A percentile compares a stretch with the other conserved stretches of the same genome.
These are phyloP conservation scores for Canavalia gladiata DNA, from an alignment of 306 rosid genomes.

Conservation along the genomic window DNA sequence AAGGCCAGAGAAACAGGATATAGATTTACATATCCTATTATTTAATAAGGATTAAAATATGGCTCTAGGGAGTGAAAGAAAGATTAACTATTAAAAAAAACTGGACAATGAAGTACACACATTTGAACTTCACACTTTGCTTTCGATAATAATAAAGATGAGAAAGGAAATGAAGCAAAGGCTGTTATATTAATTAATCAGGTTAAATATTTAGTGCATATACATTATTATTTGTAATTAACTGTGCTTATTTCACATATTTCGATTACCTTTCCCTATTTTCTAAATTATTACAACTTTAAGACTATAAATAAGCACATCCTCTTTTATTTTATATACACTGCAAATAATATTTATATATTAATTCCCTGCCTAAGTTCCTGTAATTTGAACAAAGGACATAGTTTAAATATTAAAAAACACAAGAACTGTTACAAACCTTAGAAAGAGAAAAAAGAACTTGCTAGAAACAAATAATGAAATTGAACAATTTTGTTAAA, in stretches of 20 bases:
- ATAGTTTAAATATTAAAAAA: constrained; percentile 21
- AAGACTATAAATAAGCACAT: background rate
- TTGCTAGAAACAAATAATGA: background rate
- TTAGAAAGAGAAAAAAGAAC: background rate
- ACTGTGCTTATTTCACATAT: background rate
- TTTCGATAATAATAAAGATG: constrained; percentile 30
- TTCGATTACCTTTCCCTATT: background rate
- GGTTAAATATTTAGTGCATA: background rate
- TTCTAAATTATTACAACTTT: background rate
- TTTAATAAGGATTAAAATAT: constrained; percentile 33
- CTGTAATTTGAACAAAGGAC: background rate
- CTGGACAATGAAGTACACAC: constrained; percentile 25
- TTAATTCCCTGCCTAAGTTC: background rate
- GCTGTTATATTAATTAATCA: background rate
- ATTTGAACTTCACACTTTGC: constrained; percentile 33
- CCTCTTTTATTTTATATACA: background rate
- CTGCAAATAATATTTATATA: constrained; percentile 18
- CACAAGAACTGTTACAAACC: constrained; percentile 17
- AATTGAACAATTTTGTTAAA: background rate
- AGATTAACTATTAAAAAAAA: constrained; percentile 8
- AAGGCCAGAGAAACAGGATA: constrained; percentile 25
- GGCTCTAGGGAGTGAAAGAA: constrained; percentile 9
- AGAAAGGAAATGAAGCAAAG: constrained; percentile 22
- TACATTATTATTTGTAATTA: background rate
- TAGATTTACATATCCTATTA: constrained; percentile 25